A percentile compares a stretch with the other conserved stretches of the same genome.
These are phyloP conservation scores for Chytriomyces sp. DNA, from an alignment of 192 early-diverging fungal species.

Conservation along the genomic window DNA sequence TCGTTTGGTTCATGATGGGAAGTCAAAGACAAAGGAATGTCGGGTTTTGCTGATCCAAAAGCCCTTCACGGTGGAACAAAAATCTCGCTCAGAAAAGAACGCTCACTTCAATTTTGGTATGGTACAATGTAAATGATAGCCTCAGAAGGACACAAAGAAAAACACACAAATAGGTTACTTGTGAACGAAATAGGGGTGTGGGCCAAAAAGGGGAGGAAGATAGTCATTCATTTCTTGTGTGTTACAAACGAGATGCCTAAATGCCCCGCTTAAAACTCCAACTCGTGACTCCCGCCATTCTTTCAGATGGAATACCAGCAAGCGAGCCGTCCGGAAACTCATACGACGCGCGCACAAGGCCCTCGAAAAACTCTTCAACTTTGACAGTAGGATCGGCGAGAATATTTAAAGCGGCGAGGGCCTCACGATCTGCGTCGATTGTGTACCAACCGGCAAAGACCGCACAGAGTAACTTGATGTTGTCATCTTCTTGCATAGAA, in stretches of 20 bases:
- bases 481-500: constrained; percentile 1
- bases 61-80: too few species aligned
- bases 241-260: neutral
- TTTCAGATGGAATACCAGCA: neutral
- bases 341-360: neutral
- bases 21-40: too few species aligned
- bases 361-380: neutral
- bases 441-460: constrained; percentile 23
- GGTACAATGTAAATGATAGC: too few species aligned
- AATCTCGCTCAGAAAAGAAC: too few species aligned
- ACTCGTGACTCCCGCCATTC: neutral
- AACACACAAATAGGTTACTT: too few species aligned
- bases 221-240: neutral
- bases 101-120: too few species aligned
- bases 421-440: neutral
- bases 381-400: neutral
- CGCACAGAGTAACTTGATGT: constrained; percentile 5
- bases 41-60: too few species aligned
- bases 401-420: neutral
- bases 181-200: too few species aligned
- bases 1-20: too few species aligned
- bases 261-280: neutral
- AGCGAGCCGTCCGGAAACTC: neutral
- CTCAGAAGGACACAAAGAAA: too few species aligned
- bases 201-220: neutral